phyloP scores from a whole-genome alignment of 2,329 filamentous ascomycete genomes.

The Lasiodiplodia hormozganensis region DNA sequence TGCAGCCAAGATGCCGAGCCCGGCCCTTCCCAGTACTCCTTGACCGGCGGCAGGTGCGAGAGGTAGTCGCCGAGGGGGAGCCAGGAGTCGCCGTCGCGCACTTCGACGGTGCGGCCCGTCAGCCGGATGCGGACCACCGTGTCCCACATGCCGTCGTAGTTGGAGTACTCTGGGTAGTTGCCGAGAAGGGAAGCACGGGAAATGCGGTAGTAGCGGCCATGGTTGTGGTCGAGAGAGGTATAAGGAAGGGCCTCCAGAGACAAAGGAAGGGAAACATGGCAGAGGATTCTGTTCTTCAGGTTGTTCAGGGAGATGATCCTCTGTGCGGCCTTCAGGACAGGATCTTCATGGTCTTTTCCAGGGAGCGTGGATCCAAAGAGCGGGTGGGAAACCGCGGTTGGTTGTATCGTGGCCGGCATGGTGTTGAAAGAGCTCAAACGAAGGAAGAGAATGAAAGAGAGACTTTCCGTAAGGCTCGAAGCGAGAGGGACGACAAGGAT shows the following conservation, averaged over 20 bases:
- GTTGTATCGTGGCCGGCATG: constrained; percentile 5
- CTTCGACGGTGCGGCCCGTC: constrained; percentile 4
- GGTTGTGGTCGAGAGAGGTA: background rate
- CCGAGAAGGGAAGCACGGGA: constrained; percentile 21
- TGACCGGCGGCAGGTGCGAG: constrained; percentile 7
- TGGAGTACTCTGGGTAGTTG: constrained; percentile 19
- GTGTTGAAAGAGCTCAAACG: background rate
- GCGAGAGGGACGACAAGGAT: constrained; percentile 18
- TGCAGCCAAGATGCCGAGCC: constrained; percentile 4
- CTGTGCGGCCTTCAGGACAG: constrained; percentile 15
- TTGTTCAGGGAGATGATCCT: constrained; percentile 14
- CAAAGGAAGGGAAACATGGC: constrained; percentile 12
- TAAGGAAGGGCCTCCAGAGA: constrained; percentile 19
- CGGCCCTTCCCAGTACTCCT: constrained; percentile 6
- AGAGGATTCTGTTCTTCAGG: constrained; percentile 8
- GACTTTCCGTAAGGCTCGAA: constrained; percentile 14
- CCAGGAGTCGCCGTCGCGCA: constrained; percentile 19
- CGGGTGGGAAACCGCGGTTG: background rate
- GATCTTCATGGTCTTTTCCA: background rate
- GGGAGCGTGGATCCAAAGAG: background rate
- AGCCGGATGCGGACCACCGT: constrained; percentile 25
- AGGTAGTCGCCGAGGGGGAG: constrained; percentile 5
- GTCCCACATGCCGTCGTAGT: constrained; percentile 28
- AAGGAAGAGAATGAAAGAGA: background rate
- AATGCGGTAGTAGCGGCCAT: constrained; percentile 23